Evolutionary conservation across 305 asterid genomes (phyloP).

Genomic region (Petunia hybrid): DNA sequence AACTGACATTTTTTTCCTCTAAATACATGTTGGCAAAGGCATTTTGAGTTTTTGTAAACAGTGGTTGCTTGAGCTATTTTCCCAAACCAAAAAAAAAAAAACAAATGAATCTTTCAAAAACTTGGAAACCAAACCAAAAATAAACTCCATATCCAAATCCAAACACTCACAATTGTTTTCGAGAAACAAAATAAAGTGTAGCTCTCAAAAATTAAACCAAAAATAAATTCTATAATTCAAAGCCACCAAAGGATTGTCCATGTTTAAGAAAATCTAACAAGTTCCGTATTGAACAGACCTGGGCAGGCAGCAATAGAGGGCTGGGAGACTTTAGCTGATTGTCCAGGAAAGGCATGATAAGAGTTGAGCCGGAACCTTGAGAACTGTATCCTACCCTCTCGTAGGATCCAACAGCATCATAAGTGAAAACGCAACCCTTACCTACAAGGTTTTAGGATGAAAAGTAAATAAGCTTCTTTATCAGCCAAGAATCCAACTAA

Average conservation of each 20-base stretch:
- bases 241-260: neutral
- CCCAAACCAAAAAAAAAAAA: too few species aligned
- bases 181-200: neutral
- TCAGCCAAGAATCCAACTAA: neutral
- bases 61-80: too few species aligned
- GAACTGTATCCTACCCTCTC: slow-evolving; percentile 99
- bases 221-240: neutral
- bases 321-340: slow-evolving; percentile 93
- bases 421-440: slow-evolving; percentile 92
- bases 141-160: neutral
- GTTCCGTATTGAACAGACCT: slow-evolving; percentile 49
- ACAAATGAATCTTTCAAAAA: too few species aligned
- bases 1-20: too few species aligned
- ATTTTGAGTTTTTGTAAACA: too few species aligned
- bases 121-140: neutral
- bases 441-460: slow-evolving; percentile 51
- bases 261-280: neutral
- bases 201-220: neutral
- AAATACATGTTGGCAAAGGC: too few species aligned
- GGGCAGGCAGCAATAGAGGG: slow-evolving; percentile 80
- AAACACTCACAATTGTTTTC: neutral
- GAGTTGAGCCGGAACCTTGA: slow-evolving; percentile 92
- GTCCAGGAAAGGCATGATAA: slow-evolving; percentile 90
- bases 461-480: neutral
- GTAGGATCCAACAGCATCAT: slow-evolving; percentile 97